Base-by-base conservation (phyloP, 495 filamentous ascomycete genomes). In the Haplographium delicatum region DNA sequence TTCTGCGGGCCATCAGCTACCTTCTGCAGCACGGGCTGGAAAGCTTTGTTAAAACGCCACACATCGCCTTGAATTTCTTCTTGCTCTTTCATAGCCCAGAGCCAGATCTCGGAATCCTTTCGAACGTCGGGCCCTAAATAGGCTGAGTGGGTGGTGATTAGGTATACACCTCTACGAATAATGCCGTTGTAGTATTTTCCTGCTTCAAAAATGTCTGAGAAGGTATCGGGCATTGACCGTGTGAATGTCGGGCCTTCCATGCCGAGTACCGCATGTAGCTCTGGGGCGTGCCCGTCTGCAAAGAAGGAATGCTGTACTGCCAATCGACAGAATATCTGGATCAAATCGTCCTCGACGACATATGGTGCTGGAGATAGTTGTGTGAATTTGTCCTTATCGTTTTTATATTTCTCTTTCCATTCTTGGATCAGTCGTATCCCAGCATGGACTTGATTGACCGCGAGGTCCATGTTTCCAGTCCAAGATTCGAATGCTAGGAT, bases 361-460 rank as follows among this genome's bases (percentile, higher is more conserved):
- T 51, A 51, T 35, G 48, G 48, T 35, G 48, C 50, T n/a, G 42
- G 50, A 28, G 42, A 52, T 27, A 46, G 15, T 38, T 26, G 28
- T 13, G 50, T 38, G 31, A 45, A 44, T 28, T 39, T 52, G 13
- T 45, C 41, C n/a, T 37, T 10, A 39, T 46, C 42, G 25, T 40
- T 39, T 28, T 13, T 37, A 15, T 52, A 46, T 11, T 45, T 30
- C 25, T 52, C 41, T 40, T 44, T 52, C 50, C 50, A 52, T 30
- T 52, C 50, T 52, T 52, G 41, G 22, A 52, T 52, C n/a, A 52
- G 50, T 19, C 30, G 30, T 18, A 52, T 46, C 22, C 41, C 50
- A 30, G 50, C 31, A 46, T 46, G 40, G 10, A 52, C 50, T 46
- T 52, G 50, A 3, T 44, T 52, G 11, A 45, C 41, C 9, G 50